Evolutionary conservation across 1,284 basidiomycete species (phyloP), one percentile per base, ranked within the genome.

Genomic region (Ustilago crameri): DNA sequence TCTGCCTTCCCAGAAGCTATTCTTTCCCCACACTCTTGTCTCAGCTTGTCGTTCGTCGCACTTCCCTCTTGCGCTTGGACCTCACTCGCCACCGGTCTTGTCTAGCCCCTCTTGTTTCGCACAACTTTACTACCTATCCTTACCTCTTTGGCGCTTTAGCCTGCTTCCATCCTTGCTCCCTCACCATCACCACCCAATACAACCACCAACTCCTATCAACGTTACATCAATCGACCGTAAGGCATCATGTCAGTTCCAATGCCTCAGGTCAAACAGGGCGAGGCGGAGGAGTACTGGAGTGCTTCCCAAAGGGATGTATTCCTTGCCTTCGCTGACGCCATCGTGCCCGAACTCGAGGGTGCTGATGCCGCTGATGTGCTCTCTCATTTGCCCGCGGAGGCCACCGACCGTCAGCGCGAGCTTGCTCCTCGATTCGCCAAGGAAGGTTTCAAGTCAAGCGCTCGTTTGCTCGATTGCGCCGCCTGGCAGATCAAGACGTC

Each of bases 251-350:
- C 35, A 15, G 35, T 37, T 18, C 66, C 71, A 24, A 69, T 74
- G 71, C 71, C 52, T 12, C 35, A 53, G 41, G n/a, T 62, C 27
- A 61, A 65, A 26, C 69, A 70, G 56, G 75, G 72, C 5, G 63
- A 73, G 56, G 75, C 75, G 7, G 63, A 67, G 14, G 73, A 73
- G 8, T 51, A 63, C 14, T 76, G 75, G 75, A 63, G 40, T 12
- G 40, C 56, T 0, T 56, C 45, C 20, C 76, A 79, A 53, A 40
- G 61, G 24, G 53, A 76, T 38, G 78, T 72, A 2, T 57, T 82
- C 50, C 55, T 62, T 12, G 79, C 81, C 41, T 56, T 83, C n/a
- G 79, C 71, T n/a, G 75, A 82, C 43, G 69, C 75, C 37, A 61
- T 80, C 38, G 64, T 83, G 2, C 79, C 78, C 1, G 48, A 73